Conservation (phyloP, 495 filamentous ascomycete species). For the Astrothelium subdiscretum region DNA sequence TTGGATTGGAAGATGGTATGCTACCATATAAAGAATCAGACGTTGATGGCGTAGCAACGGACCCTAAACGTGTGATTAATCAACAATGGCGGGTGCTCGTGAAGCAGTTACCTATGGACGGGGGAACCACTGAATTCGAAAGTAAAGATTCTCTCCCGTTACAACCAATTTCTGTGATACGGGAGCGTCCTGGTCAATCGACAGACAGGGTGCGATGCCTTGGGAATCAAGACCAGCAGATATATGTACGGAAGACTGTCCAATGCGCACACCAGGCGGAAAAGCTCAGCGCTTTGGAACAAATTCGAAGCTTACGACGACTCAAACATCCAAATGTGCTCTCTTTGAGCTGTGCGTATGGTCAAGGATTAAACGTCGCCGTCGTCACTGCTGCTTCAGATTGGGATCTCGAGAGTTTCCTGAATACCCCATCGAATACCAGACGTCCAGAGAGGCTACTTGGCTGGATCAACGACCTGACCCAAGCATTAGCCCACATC, state of each 20-base stretch:
- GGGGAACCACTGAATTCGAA: conserved; percentile 16
- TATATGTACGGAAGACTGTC: conserved; percentile 19
- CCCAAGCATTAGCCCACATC: conserved; percentile 18
- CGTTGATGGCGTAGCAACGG: conserved; percentile 14
- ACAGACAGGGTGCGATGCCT: conserved; percentile 16
- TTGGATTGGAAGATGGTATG: conserved; percentile 16
- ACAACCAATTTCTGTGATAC: conserved; percentile 12
- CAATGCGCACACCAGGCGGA: conserved; percentile 12
- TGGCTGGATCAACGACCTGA: conserved; percentile 22
- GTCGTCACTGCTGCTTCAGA: conserved; percentile 15
- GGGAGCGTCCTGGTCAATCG: neutral
- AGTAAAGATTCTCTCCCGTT: conserved; percentile 17
- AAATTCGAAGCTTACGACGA: conserved; percentile 16
- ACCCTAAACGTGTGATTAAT: conserved; percentile 15
- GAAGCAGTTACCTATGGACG: conserved; percentile 20
- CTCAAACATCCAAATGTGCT: conserved; percentile 20
- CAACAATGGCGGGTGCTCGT: conserved; percentile 20
- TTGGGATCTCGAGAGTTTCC: conserved; percentile 18
- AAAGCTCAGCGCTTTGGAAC: conserved; percentile 12
- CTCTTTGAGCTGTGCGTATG: conserved; percentile 18
- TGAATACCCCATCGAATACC: conserved; percentile 9
- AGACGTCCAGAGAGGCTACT: conserved; percentile 16
- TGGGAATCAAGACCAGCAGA: conserved; percentile 11
- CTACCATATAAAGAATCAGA: conserved; percentile 16
- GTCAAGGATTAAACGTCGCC: conserved; percentile 15